phyloP scores from a whole-genome alignment of 257 asterid genomes.

The Oldenlandia corymbosa region DNA sequence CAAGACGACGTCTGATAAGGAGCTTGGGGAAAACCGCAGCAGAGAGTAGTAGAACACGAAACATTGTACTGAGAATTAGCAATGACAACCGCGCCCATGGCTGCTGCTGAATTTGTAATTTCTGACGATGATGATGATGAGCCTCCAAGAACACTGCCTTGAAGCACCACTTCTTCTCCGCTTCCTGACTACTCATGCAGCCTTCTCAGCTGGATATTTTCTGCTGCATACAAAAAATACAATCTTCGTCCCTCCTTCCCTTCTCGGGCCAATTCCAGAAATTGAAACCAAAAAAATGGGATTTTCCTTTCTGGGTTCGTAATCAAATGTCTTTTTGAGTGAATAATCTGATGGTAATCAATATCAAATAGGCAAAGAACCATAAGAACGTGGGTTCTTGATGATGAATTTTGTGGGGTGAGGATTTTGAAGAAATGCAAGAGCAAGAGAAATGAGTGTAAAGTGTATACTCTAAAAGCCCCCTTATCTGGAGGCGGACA shows the following conservation, averaged over 20 bases:
- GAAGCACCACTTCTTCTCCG: conserved; percentile 26
- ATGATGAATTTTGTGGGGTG: background rate
- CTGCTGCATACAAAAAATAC: no score
- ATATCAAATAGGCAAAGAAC: no score
- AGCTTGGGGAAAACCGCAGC: conserved; percentile 24
- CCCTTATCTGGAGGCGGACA: conserved; percentile 29
- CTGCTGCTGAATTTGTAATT: no score
- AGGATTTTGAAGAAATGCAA: background rate
- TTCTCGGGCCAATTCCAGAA: conserved; percentile 10
- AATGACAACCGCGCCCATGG: conserved; percentile 37
- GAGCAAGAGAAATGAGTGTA: no score
- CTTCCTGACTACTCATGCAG: conserved; percentile 51
- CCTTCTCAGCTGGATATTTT: conserved; percentile 17
- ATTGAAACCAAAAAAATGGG: background rate
- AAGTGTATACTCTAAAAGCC: no score
- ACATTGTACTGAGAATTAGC: conserved; percentile 35
- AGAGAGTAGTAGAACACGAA: background rate
- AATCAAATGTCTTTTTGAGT: background rate
- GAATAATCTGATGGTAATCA: background rate
- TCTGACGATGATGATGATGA: background rate
- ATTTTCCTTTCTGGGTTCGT: background rate
- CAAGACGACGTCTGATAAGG: conserved; percentile 35
- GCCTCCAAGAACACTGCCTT: conserved; percentile 29
- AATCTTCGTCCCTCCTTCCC: background rate
- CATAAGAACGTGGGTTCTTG: background rate